Conservation (phyloP, 345 rosid species). For the Balakata baccata region DNA sequence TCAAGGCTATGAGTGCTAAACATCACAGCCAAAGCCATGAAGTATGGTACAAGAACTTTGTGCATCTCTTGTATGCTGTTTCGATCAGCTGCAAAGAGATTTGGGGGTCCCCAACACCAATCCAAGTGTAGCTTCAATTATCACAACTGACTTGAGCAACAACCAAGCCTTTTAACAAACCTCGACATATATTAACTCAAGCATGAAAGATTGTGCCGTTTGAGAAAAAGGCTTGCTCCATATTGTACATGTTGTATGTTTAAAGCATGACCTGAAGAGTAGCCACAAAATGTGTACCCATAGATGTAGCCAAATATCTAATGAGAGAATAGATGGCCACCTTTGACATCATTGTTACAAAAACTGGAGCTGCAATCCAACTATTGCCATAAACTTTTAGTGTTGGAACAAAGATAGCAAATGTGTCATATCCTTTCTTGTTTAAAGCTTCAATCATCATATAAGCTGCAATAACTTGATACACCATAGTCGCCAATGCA, state of each 20-base stretch:
- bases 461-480: constrained; percentile 86
- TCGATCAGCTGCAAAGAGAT: constrained; percentile 62
- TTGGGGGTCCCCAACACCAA: constrained; percentile 53
- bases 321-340: constrained; percentile 77
- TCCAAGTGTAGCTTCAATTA: constrained; percentile 64
- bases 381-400: constrained; percentile 51
- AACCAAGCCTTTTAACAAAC: constrained; percentile 69
- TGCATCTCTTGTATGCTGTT: constrained; percentile 52
- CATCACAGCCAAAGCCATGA: constrained; percentile 40
- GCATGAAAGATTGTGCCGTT: constrained; percentile 95
- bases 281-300: constrained; percentile 73
- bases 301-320: constrained; percentile 75
- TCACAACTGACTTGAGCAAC: constrained; percentile 72
- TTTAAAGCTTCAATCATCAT: constrained; percentile 79
- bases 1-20: constrained; percentile 51
- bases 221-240: constrained; percentile 94
- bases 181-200: constrained; percentile 68
- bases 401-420: constrained; percentile 60
- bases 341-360: constrained; percentile 73
- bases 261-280: constrained; percentile 98
- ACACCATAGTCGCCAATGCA: constrained; percentile 93
- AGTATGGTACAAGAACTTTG: constrained; percentile 44
- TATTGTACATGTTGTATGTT: constrained; percentile 51
- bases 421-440: constrained; percentile 67
- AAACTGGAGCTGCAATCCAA: constrained; percentile 76